Evolutionary conservation across 495 filamentous ascomycete genomes (phyloP).

Genomic region (Penicillium steckii): DNA sequence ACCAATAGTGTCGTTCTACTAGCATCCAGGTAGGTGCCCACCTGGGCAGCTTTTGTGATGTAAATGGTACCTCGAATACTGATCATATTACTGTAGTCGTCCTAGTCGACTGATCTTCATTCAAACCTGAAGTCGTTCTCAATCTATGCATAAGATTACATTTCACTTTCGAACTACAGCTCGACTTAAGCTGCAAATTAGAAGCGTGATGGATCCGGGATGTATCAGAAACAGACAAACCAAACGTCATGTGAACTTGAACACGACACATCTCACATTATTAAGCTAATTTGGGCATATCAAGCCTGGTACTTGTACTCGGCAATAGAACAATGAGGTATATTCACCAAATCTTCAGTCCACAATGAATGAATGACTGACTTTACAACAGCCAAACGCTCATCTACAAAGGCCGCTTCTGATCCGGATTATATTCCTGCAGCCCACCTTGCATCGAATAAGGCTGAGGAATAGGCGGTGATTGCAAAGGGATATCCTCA

Average conservation of each 20-base stretch:
- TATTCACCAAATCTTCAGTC: neutral
- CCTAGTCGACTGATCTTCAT: too few species aligned
- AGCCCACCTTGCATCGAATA: neutral
- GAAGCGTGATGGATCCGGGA: neutral
- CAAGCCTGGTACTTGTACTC: neutral
- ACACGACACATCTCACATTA: neutral
- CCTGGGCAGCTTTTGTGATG: too few species aligned
- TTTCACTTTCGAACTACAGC: too few species aligned
- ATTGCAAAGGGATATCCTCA: slow-evolving; percentile 1
- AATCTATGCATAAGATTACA: too few species aligned
- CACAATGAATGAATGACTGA: neutral
- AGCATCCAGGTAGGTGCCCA: too few species aligned
- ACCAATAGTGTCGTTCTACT: too few species aligned
- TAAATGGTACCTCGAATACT: too few species aligned
- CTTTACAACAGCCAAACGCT: neutral
- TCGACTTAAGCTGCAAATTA: too few species aligned
- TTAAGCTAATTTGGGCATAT: neutral
- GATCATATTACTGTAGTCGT: too few species aligned
- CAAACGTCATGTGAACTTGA: neutral
- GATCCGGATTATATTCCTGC: neutral
- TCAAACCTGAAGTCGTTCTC: too few species aligned
- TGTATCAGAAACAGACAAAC: neutral
- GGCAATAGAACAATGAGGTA: neutral
- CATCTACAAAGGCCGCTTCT: slow-evolving; percentile 1
- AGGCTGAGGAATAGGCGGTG: neutral